These are phyloP conservation scores for Setaria viridis DNA, from an alignment of 202 grass and related monocot genomes.

Conservation along the genomic window DNA sequence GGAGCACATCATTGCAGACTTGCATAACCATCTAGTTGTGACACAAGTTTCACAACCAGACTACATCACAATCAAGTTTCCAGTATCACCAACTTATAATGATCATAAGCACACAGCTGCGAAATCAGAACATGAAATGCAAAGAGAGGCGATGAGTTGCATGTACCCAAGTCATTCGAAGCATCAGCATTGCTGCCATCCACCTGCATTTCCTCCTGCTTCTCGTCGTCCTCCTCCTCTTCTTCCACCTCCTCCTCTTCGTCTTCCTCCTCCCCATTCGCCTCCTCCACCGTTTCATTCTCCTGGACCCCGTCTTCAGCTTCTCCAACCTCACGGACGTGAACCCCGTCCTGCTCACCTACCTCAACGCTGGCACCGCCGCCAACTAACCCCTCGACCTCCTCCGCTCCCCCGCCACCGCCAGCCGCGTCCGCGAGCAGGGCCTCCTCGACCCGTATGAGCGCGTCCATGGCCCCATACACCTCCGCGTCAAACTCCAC, in stretches of 20 bases:
- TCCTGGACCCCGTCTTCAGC: background rate
- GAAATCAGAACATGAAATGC: background rate
- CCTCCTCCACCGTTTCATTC: background rate
- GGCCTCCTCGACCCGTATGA: slow-evolving; percentile 70
- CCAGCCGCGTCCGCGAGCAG: slow-evolving; percentile 39
- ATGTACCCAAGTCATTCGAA: slow-evolving; percentile 40
- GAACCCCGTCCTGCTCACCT: background rate
- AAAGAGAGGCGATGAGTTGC: background rate
- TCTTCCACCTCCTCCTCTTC: background rate
- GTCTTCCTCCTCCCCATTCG: background rate
- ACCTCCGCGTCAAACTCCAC: slow-evolving; percentile 58
- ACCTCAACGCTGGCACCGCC: background rate
- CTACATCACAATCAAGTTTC: background rate
- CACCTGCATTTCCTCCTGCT: slow-evolving; percentile 1
- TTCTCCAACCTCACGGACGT: background rate
- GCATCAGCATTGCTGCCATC: slow-evolving; percentile 29
- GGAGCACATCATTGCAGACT: background rate
- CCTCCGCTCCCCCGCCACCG: slow-evolving; percentile 25
- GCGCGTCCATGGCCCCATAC: slow-evolving; percentile 69
- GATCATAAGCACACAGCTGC: background rate
- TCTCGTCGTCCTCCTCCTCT: background rate
- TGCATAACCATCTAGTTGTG: background rate
- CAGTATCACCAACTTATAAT: background rate
- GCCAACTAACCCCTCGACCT: slow-evolving; percentile 36
- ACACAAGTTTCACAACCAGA: slow-evolving; percentile 20